Evolutionary conservation across 2,329 filamentous ascomycete species (phyloP), one percentile per base, ranked within the genome.

Genomic region (Cladosporium colombiae): DNA sequence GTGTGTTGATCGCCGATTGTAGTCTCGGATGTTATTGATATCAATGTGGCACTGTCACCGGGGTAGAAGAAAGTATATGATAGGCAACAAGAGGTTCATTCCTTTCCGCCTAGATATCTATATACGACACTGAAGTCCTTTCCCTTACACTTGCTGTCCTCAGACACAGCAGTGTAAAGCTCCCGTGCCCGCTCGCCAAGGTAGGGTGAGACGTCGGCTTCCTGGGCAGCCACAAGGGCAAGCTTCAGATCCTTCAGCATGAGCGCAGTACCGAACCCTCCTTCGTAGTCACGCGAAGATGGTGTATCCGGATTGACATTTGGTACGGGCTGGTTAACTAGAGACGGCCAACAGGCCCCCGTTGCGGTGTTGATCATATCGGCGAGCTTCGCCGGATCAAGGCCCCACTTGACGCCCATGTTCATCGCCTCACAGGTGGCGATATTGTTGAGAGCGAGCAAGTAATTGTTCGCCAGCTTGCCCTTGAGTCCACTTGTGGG

Each of bases 381-480:
- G 0, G 92, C 91, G 1, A 99, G 84, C 8, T 88, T 88, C 67
- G 85, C 86, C 0, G 86, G 82, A 65, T 89, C 83, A 10, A 89
- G 80, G 1, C 87, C 87, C 84, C 85, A 88, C 59, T 83, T 80
- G 44, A 88, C 82, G 5, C 86, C 87, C 75, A 89, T 82, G 67
- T 87, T 88, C 86, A 89, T 88, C 7, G 86, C 87, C 74, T 89
- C 87, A 3, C 86, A 85, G 0, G 86, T 87, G 2, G 87, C 87
- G 66, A 89, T 93, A 79, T 99, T 99, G 82, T 93, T 96, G 71
- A 98, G 88, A 4, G 93, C 94, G 3, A 99, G 84, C 31, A 98
- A 86, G 78, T 99, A 99, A 79, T 99, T 99, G 81, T 99, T 99
- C 62, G 94, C 93, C 35, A 99, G 84, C 81, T 99, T 99, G 46